Evolutionary conservation across 768 basidiomycete genomes (phyloP), one percentile per base, ranked within the genome.

Genomic region (Xerocomellus chrysenteron): DNA sequence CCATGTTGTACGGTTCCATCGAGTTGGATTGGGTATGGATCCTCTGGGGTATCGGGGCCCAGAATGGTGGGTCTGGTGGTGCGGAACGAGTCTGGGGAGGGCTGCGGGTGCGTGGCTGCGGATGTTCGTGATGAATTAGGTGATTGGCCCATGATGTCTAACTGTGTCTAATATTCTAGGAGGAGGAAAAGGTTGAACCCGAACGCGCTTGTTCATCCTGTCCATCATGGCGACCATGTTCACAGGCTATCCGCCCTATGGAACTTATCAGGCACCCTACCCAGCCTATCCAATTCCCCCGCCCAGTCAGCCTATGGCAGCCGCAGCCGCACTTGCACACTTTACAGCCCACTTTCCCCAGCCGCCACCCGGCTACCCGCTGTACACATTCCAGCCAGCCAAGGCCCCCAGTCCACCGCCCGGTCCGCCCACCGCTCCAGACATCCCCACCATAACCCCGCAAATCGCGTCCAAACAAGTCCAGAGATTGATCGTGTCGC

Each of bases 1-100:
- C 97, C 97, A 56, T 79, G 83, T 66, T 92, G 89, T 9, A 99
- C 95, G 2, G 74, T 74, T 3, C 97, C 97, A 26, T 78, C 76
- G 46, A 98, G 79, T 26, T 71, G 66, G 47, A 99, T 87, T 6
- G 97, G 97, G 72, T 88, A 98, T 3, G 94, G 94, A 5, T 74
- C 57, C 55, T 85, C 81, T 16, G 92, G 94, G 5, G 61, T 68
- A 37, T 88, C 86, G 6, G 88, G 82, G 4, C 90, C 92, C 6
- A 84, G 88, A 57, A 90, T 79, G 28, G 71, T 68, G 1, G 90
- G 88, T 45, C 92, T 79, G 39, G 65, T 61, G 10, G 63, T 59
- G 26, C 87, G 82, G 63, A 80, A 82, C 8, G 77, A 69, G 21
- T 13, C 24, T 51, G 45, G 4, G 33, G n/a, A n/a, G n/a, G n/a